Conservation (phyloP, 2,329 filamentous ascomycete species). For the Trichoderma brevicompactum region DNA sequence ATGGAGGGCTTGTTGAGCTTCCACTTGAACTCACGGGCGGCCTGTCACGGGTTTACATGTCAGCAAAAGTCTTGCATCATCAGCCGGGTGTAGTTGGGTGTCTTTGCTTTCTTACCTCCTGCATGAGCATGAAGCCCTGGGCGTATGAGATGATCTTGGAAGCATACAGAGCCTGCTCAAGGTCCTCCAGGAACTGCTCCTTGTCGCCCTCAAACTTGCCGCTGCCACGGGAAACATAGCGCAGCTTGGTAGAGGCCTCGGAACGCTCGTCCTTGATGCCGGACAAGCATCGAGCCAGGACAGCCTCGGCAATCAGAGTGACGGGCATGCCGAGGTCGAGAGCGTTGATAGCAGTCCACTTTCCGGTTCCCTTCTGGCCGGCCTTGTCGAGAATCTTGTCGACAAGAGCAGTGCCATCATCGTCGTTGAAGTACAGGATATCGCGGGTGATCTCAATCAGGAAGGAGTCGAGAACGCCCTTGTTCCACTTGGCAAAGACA, state of each 20-base stretch:
- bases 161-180: conserved; percentile 98
- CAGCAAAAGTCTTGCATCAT: neutral
- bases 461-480: conserved; percentile 97
- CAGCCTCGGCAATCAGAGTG: conserved; percentile 95
- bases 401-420: conserved; percentile 85
- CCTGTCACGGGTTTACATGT: conserved; percentile 54
- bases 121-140: conserved; percentile 99
- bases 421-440: conserved; percentile 98
- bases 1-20: conserved; percentile 99
- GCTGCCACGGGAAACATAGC: conserved; percentile 70
- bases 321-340: conserved; percentile 98
- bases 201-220: conserved; percentile 85
- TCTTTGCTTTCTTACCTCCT: conserved; percentile 65
- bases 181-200: conserved; percentile 91
- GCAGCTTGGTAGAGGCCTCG: conserved; percentile 77
- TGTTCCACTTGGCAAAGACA: conserved; percentile 95
- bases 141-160: conserved; percentile 99
- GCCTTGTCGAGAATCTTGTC: conserved; percentile 99
- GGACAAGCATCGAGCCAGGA: conserved; percentile 92
- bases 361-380: conserved; percentile 98
- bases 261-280: conserved; percentile 92
- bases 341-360: conserved; percentile 99
- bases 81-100: conserved; percentile 7
- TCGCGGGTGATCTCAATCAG: conserved; percentile 98
- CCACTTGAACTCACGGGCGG: conserved; percentile 94